A percentile compares a stretch with the other conserved stretches of the same genome.
phyloP scores from a whole-genome alignment of 2,329 filamentous ascomycete species.

The Penicillium freii region DNA sequence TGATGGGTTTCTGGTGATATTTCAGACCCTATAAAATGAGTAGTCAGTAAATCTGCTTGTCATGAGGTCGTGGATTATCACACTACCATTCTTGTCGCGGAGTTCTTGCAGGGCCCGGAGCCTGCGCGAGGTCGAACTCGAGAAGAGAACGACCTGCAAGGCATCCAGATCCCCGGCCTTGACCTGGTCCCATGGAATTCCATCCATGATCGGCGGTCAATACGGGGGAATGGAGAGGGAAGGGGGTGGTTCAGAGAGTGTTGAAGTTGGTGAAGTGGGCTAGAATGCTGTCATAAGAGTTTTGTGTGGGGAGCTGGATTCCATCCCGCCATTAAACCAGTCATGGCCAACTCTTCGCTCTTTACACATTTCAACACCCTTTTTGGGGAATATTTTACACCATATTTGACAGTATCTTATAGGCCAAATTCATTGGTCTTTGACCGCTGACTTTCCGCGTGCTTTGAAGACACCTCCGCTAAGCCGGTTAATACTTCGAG shows the following conservation, averaged over 20 bases:
- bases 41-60: constrained; percentile 15
- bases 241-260: constrained; percentile 24
- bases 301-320: constrained; percentile 36
- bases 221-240: constrained; percentile 29
- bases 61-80: neutral
- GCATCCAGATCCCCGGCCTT: constrained; percentile 42
- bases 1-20: constrained; percentile 32
- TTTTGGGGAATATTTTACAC: constrained; percentile 5
- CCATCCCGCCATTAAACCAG: constrained; percentile 25
- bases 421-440: neutral
- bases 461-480: constrained; percentile 12
- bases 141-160: constrained; percentile 41
- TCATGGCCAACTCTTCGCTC: constrained; percentile 16
- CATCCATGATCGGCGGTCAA: constrained; percentile 42
- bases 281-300: constrained; percentile 43
- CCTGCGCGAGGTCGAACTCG: constrained; percentile 44
- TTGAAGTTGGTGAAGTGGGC: constrained; percentile 25
- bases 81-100: constrained; percentile 45
- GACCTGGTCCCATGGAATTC: constrained; percentile 47
- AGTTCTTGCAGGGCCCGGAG: constrained; percentile 44
- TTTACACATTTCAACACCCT: constrained; percentile 13
- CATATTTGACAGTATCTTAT: neutral
- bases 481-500: constrained; percentile 3
- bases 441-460: constrained; percentile 8
- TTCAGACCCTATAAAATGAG: constrained; percentile 30